Percentiles rank a stretch among this genome's conserved stretches.
These are phyloP conservation scores for Phytophthora ramorum DNA, from an alignment of 352 stramenopile species.

Conservation along the genomic window DNA sequence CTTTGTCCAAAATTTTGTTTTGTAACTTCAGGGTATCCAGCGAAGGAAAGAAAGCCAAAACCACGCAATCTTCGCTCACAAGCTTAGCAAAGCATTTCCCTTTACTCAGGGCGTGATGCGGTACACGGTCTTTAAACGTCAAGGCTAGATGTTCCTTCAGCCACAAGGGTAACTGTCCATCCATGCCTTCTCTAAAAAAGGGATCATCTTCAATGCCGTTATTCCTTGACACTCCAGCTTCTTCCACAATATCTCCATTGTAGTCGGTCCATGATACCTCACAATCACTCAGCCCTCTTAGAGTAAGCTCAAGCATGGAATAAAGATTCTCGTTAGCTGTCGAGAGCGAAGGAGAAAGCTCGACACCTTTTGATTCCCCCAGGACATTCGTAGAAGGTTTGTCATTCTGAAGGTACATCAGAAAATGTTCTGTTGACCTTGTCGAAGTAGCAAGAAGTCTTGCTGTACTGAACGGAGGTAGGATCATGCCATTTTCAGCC, in stretches of 20 bases:
- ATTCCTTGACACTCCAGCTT: conserved; percentile 9
- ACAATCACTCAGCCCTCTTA: conserved; percentile 81
- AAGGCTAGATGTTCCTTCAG: conserved; percentile 56
- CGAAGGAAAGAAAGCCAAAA: conserved; percentile 82
- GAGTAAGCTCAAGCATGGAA: conserved; percentile 86
- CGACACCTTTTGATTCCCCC: conserved; percentile 6
- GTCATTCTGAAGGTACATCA: conserved; percentile 84
- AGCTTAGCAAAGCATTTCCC: conserved; percentile 90
- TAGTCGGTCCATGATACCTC: conserved; percentile 89
- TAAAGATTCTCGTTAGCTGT: conserved; percentile 84
- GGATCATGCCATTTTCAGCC: conserved; percentile 56
- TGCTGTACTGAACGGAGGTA: conserved; percentile 87
- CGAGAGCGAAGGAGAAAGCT: conserved; percentile 40
- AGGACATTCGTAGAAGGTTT: conserved; percentile 10
- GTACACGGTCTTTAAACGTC: conserved; percentile 49
- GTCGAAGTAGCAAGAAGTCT: conserved; percentile 73
- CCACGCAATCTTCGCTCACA: conserved; percentile 69
- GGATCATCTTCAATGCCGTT: conserved; percentile 45
- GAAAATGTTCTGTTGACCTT: conserved; percentile 77
- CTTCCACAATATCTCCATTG: conserved; percentile 49
- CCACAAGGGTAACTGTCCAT: conserved; percentile 79
- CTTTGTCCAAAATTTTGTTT: conserved; percentile 38
- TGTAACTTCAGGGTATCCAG: conserved; percentile 61
- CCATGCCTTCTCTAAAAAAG: conserved; percentile 51
- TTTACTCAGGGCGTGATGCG: conserved; percentile 56